Conservation (phyloP, 768 basidiomycete genomes). For the Collybia sp. region DNA sequence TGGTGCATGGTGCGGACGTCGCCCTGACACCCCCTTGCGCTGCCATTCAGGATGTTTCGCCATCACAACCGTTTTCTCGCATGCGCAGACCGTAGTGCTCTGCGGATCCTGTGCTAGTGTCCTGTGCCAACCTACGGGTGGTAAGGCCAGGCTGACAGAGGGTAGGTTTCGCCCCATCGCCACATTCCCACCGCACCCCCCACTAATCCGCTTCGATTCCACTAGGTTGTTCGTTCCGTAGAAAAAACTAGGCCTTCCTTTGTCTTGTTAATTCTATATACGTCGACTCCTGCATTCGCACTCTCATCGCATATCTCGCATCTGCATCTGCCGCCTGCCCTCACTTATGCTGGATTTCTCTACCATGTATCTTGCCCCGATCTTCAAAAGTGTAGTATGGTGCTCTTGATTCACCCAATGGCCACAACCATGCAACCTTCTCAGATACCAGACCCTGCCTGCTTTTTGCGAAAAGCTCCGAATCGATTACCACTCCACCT, state of each 20-base stretch:
- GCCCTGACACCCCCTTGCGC: slow-evolving; percentile 12
- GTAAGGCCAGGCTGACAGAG: slow-evolving; percentile 96
- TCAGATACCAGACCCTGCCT: no score
- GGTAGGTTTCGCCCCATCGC: slow-evolving; percentile 49
- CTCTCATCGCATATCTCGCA: slow-evolving; percentile 2
- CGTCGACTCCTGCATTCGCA: slow-evolving; percentile 2
- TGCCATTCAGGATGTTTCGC: slow-evolving; percentile 81
- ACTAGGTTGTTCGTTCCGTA: slow-evolving; percentile 95
- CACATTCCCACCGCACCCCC: background rate
- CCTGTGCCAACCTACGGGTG: slow-evolving; percentile 97
- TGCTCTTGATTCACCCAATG: no score
- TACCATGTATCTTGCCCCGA: background rate
- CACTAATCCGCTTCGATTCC: slow-evolving; percentile 4
- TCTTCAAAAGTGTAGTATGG: slow-evolving; percentile 5
- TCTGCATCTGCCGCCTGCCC: background rate
- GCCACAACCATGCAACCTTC: no score
- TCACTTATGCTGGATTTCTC: background rate
- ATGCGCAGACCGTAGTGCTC: slow-evolving; percentile 95
- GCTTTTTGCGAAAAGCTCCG: no score
- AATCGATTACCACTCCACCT: no score
- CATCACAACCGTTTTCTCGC: slow-evolving; percentile 98
- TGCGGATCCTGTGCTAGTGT: slow-evolving; percentile 92
- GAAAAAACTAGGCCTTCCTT: slow-evolving; percentile 68
- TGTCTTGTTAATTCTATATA: slow-evolving; percentile 10
- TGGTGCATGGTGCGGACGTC: background rate